phyloP scores from a whole-genome alignment of 305 asterid species.

The Euphrasia arctica region DNA sequence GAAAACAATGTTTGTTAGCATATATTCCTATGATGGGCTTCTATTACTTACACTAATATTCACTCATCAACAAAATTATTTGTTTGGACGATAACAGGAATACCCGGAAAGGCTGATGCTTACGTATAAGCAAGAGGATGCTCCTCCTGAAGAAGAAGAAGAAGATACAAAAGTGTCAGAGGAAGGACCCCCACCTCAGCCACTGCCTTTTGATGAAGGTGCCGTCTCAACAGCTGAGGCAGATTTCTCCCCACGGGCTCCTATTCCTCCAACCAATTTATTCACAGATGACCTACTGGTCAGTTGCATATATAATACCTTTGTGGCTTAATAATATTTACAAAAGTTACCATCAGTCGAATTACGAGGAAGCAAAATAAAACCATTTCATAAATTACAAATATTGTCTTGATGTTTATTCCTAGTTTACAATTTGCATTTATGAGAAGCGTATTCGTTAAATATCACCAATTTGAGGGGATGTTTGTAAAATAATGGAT shows the following conservation, averaged over 20 bases:
- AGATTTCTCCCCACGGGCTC: conserved; percentile 30
- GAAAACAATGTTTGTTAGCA: conserved; percentile 7
- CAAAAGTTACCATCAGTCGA: neutral
- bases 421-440: neutral
- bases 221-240: conserved; percentile 41
- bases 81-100: conserved; percentile 44
- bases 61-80: too few relatives aligned
- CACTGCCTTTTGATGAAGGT: conserved; percentile 38
- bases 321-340: neutral
- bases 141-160: conserved; percentile 54
- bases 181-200: conserved; percentile 44
- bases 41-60: too few relatives aligned
- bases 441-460: neutral
- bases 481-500: neutral
- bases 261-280: conserved; percentile 39
- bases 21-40: neutral
- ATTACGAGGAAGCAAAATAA: neutral
- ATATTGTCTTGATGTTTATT: neutral
- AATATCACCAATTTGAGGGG: neutral
- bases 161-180: conserved; percentile 42
- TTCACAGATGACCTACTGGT: conserved; percentile 74
- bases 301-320: conserved; percentile 16
- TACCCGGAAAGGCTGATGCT: conserved; percentile 82
- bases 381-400: too few relatives aligned
- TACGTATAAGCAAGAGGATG: conserved; percentile 78